These are phyloP conservation scores for Zoysia pacifica DNA, from an alignment of 176 grass and related monocot species.

Conservation along the genomic window DNA sequence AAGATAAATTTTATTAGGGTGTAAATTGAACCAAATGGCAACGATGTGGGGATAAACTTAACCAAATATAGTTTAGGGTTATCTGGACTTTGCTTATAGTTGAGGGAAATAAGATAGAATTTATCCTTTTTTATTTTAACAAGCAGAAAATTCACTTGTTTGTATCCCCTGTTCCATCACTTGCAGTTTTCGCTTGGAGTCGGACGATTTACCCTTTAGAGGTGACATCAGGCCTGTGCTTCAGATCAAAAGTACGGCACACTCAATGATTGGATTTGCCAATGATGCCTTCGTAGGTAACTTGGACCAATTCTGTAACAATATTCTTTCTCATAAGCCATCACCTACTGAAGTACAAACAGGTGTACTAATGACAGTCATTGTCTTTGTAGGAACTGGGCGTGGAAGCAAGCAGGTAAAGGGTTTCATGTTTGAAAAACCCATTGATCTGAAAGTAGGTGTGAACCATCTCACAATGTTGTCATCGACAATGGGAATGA, in stretches of 20 bases:
- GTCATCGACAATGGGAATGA: conserved; percentile 51
- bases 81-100: too few relatives aligned
- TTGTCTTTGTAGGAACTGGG: conserved; percentile 50
- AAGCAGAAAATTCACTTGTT: neutral
- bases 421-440: conserved; percentile 67
- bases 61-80: too few relatives aligned
- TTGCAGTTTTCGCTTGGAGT: conserved; percentile 73
- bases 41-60: too few relatives aligned
- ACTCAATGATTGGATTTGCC: conserved; percentile 69
- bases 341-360: conserved; percentile 16
- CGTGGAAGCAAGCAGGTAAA: conserved; percentile 74
- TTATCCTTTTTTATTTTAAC: neutral
- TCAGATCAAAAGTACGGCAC: conserved; percentile 57
- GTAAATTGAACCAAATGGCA: too few relatives aligned
- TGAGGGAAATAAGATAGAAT: too few relatives aligned
- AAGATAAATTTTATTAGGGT: too few relatives aligned
- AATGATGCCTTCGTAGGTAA: conserved; percentile 70
- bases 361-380: conserved; percentile 35
- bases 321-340: conserved; percentile 14
- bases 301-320: conserved; percentile 31
- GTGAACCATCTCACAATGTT: conserved; percentile 68
- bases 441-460: conserved; percentile 57
- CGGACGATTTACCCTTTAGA: conserved; percentile 80
- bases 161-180: conserved; percentile 25
- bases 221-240: conserved; percentile 77